Percentiles rank a stretch among this genome's conserved stretches.
phyloP scores from a whole-genome alignment of 176 grass and related monocot species.

The Tuctoria greenei region DNA sequence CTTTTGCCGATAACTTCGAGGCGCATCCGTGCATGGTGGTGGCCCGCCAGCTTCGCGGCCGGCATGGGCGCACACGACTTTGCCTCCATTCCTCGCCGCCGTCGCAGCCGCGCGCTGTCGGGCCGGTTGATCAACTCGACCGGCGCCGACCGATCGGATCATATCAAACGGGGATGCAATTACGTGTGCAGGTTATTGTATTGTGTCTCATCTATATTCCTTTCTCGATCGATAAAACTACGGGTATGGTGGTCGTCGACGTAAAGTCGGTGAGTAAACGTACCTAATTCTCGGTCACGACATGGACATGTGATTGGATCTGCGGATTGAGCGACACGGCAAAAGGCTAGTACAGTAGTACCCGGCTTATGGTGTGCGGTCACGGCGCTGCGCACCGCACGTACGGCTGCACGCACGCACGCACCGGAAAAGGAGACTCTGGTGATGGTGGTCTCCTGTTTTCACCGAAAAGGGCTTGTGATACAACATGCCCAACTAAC shows the following conservation, averaged over 20 bases:
- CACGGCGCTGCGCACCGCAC: background rate
- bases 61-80: slow-evolving; percentile 6
- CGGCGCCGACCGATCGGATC: background rate
- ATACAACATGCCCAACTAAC: background rate
- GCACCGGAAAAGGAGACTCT: background rate
- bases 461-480: background rate
- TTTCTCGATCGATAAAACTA: background rate
- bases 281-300: background rate
- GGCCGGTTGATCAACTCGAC: background rate
- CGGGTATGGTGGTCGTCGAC: background rate
- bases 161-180: background rate
- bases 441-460: background rate
- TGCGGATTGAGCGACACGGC: background rate
- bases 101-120: background rate
- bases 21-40: background rate
- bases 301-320: background rate
- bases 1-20: slow-evolving; percentile 18
- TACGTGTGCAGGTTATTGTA: background rate
- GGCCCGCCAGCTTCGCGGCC: background rate
- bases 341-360: too few species aligned
- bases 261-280: background rate
- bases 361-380: background rate
- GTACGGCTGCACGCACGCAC: background rate
- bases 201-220: background rate
- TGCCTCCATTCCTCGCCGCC: background rate